Base-by-base conservation (phyloP, 768 basidiomycete genomes). In the Xerocomus potaroensis region DNA sequence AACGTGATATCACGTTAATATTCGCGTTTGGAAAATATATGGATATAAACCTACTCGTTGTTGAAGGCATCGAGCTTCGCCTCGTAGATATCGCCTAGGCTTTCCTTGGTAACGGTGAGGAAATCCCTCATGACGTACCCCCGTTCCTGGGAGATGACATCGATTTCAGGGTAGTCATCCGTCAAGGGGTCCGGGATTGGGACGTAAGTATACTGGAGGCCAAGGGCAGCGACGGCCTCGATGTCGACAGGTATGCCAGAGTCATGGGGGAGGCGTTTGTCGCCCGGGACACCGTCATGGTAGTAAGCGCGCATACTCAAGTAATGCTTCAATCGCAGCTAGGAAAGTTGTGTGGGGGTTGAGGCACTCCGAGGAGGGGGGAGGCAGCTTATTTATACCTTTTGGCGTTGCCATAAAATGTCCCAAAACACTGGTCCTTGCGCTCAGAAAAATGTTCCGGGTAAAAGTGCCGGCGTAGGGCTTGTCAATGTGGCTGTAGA, bases 111-210 rank as follows among this genome's bases (percentile, higher is more conserved):
- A 3, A 89, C 80, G 51, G 84, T 82, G 56, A 93, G 84, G 41
- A 69, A 73, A 58, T 93, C 91, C 49, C 84, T 70, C 64, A 91
- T 90, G 69, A 87, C 86, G 74, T 92, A 92, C 16, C 75, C 79
- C 16, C 81, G 65, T 66, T 86, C 75, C 47, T 71, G 68, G 3
- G 88, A 84, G 43, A 91, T 68, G 8, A 51, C 71, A 52, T 91
- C 72, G 56, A 85, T 61, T 15, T 64, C 55, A 57, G 82, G 75
- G 50, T 84, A 74, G 19, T 67, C 51, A 10, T 31, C 47, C 0
- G 74, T 58, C 35, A 37, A 18, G 11, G 44, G 29, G 4, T 50
- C 74, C 3, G 81, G 78, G 19, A 85, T 73, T 0, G 86, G 82
- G 51, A 89, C 79, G n/a, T 67, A 62, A 78, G 80, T 84, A 61